These are phyloP conservation scores for Alisma plantagoaquatica DNA, from an alignment of 106 monocot species.

Conservation along the genomic window DNA sequence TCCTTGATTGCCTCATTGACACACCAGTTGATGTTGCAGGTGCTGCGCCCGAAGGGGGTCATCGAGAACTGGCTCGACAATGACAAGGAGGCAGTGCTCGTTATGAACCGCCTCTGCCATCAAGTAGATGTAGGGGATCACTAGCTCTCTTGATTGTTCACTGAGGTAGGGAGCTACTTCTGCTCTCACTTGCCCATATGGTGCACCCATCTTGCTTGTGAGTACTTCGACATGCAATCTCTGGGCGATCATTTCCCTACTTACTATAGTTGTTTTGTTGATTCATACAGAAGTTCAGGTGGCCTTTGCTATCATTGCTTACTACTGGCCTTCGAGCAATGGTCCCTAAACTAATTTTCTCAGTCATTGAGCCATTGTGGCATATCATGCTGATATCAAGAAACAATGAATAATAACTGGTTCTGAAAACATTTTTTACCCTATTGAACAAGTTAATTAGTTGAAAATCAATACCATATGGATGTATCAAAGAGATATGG, in stretches of 20 bases:
- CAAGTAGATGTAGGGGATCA: too few relatives aligned
- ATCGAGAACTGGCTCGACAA: constrained; percentile 9
- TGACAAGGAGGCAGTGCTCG: constrained; percentile 7
- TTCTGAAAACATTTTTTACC: too few relatives aligned
- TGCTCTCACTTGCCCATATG: constrained; percentile 1
- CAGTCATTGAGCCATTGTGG: too few relatives aligned
- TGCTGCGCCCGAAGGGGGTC: constrained; percentile 18
- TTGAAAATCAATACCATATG: too few relatives aligned
- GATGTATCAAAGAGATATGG: too few relatives aligned
- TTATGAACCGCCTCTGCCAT: constrained; percentile 13
- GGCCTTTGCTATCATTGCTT: neutral
- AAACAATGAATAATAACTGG: too few relatives aligned
- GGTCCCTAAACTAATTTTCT: too few relatives aligned
- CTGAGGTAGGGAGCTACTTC: neutral
- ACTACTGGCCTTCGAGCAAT: too few relatives aligned
- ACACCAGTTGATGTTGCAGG: constrained; percentile 8
- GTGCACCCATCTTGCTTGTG: neutral
- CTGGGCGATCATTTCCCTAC: constrained; percentile 1
- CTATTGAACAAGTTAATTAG: too few relatives aligned
- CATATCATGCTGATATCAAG: too few relatives aligned
- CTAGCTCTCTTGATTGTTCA: neutral
- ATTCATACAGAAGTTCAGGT: neutral
- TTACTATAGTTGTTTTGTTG: neutral
- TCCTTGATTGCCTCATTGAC: constrained; percentile 16
- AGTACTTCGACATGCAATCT: constrained; percentile 8